phyloP scores from a whole-genome alignment of 208 protist species.

The Acanthamoeba comandoni region DNA sequence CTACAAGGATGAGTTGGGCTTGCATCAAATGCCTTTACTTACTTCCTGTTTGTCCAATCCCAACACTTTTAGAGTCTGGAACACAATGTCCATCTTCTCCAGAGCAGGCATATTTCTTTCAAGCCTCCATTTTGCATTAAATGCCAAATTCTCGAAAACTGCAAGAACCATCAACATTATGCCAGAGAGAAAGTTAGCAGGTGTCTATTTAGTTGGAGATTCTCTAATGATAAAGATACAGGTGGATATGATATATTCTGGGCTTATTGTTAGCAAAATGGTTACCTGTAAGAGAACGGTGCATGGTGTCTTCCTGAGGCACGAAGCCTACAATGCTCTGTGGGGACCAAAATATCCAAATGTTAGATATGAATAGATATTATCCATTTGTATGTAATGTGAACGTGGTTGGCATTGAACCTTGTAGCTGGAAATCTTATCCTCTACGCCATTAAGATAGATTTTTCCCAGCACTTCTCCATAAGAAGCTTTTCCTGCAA shows the following conservation, averaged over 20 bases:
- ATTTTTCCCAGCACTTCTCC: no score
- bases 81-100: slow-evolving; percentile 25
- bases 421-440: slow-evolving; percentile 6
- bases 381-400: neutral
- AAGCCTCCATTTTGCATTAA: slow-evolving; percentile 21
- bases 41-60: neutral
- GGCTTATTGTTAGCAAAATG: no score
- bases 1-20: no score
- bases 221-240: no score
- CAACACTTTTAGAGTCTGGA: neutral
- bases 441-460: neutral
- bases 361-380: no score
- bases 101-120: neutral
- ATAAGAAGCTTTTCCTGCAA: no score
- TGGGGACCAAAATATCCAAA: no score
- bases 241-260: no score
- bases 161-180: no score
- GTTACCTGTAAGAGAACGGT: slow-evolving; percentile 42
- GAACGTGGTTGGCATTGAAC: neutral
- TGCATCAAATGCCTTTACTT: no score
- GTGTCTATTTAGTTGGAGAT: no score
- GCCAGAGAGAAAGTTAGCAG: no score
- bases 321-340: slow-evolving; percentile 67
- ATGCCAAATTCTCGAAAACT: slow-evolving; percentile 50
- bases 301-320: slow-evolving; percentile 69